phyloP scores from a whole-genome alignment of 352 stramenopile species.

The Globisporangium orthogonon region DNA sequence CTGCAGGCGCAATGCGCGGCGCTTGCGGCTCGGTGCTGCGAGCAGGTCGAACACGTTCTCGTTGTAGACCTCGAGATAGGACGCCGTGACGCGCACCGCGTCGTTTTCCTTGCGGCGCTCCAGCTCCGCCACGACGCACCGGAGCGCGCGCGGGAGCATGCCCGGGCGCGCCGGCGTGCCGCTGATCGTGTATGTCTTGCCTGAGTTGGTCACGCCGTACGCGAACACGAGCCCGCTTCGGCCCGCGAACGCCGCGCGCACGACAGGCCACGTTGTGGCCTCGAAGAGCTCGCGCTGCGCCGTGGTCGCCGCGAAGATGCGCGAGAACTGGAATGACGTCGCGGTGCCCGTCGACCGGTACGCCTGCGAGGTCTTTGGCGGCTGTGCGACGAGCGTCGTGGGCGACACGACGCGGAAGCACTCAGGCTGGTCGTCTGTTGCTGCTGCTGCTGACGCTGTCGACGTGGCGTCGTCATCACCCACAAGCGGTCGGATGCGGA shows the following conservation, averaged over 20 bases:
- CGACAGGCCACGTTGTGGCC: conserved; percentile 82
- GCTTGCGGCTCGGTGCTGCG: conserved; percentile 42
- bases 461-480: not conserved
- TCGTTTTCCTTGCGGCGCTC: conserved; percentile 39
- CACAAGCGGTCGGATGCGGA: conserved; percentile 53
- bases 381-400: conserved; percentile 50
- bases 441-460: not conserved
- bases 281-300: conserved; percentile 91
- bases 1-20: conserved; percentile 61
- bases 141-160: conserved; percentile 77
- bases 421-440: conserved; percentile 18
- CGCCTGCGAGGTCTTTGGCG: conserved; percentile 66
- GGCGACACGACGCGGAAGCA: conserved; percentile 71
- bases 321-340: conserved; percentile 76
- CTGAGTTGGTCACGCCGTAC: conserved; percentile 98
- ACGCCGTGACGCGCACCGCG: conserved; percentile 63
- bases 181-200: conserved; percentile 98
- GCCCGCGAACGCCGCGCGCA: conserved; percentile 85
- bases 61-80: conserved; percentile 99
- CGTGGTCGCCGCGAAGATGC: conserved; percentile 75
- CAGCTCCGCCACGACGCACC: conserved; percentile 62
- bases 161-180: conserved; percentile 75
- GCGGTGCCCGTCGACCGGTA: conserved; percentile 72
- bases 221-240: conserved; percentile 93
- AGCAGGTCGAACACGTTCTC: conserved; percentile 97